A percentile compares a stretch with the other conserved stretches of the same genome.
Conservation (phyloP, 176 grass and related monocot genomes). For the Neostapfia colusana region DNA sequence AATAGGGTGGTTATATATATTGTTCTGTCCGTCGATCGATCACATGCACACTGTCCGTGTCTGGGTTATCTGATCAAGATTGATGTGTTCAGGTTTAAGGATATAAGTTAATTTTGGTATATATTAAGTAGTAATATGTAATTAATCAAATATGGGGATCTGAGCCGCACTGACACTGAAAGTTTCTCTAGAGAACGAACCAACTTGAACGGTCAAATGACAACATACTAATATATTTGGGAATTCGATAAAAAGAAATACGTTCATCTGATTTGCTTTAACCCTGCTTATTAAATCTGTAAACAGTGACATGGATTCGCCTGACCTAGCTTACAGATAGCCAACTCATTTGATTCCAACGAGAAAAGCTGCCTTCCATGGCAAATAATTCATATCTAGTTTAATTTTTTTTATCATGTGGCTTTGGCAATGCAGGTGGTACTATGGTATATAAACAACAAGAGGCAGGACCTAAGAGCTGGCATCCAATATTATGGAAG, state of each 20-base stretch:
- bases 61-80: constrained; percentile 4
- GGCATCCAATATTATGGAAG: constrained; percentile 41
- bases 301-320: neutral
- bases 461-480: constrained; percentile 52
- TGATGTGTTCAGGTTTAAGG: constrained; percentile 17
- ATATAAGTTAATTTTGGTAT: neutral
- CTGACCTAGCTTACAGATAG: too few species aligned
- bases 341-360: neutral
- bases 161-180: constrained; percentile 41
- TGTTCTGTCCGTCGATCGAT: neutral
- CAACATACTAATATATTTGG: neutral
- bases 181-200: constrained; percentile 32
- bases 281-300: neutral
- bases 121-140: neutral
- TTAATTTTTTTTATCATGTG: constrained; percentile 1
- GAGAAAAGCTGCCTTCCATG: neutral
- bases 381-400: neutral
- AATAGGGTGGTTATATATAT: constrained; percentile 9
- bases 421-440: constrained; percentile 16
- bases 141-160: constrained; percentile 2
- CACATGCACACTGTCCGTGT: constrained; percentile 42
- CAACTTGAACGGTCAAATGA: constrained; percentile 30
- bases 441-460: neutral
- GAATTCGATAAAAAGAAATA: too few species aligned
- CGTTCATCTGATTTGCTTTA: too few species aligned